Base-by-base conservation (phyloP, 208 protist genomes). In the Leishmania aethiopica region DNA sequence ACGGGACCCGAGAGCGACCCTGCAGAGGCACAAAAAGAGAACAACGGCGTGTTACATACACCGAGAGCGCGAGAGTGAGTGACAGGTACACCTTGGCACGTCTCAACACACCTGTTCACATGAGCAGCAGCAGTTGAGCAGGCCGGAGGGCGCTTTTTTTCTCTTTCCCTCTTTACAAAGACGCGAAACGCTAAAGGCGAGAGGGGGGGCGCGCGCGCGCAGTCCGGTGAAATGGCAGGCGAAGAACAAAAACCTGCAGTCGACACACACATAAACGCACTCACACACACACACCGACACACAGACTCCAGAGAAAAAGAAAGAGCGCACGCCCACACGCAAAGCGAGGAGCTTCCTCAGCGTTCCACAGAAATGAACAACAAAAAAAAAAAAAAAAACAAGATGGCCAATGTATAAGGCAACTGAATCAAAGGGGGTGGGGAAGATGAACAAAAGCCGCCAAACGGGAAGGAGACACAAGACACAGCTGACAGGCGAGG, bases 161-260 rank as follows among this genome's bases (percentile, higher is more conserved):
- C 2, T 55, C 51, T 1, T 55, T 55, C 10, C 51, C 51, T 55
- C 1, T 15, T 55, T 19, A 42, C n/a, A 69, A 47, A 45, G 22
- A 49, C 28, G 69, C 22, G 10, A 28, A 74, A 32, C 8, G 69
- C 15, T 13, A 4, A 49, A 49, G 22, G 11, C 32, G 28, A 53
- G 42, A 53, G 69, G 10, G 22, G 7, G 25, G 28, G 15, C 35
- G 66, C 51, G n/a, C 37, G 22, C 15, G 70, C 66, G 42, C 66
- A 13, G 19, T 49, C 40, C 22, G 40, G 59, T 17, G 28, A 62
- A 62, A 62, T n/a, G 32, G 71, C n/a, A 72, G n/a, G 67, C 6
- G 55, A 59, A 78, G n/a, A 82, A 57, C 74, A 79, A 62, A 79
- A 83, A 25, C 79, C 4, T 11, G 32, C 64, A 42, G 11, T 10